Base-by-base conservation (phyloP, 1,284 basidiomycete genomes). In the Microbotryum intermedium region DNA sequence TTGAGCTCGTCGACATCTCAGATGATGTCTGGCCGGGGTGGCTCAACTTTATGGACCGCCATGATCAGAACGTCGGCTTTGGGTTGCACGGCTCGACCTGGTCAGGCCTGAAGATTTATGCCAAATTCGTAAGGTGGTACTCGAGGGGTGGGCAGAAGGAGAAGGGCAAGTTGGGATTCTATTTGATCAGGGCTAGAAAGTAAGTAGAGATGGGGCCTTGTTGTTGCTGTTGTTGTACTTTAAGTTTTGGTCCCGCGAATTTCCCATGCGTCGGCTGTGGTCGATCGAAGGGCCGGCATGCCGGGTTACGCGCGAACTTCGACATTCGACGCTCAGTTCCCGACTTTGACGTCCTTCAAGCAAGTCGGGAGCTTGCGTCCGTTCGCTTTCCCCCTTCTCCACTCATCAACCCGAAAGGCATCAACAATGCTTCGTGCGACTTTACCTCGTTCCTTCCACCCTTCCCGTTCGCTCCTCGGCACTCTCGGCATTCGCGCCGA, bases 401-500 rank as follows among this genome's bases (percentile, higher is more conserved):
- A 39, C 34, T 5, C 34, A 39, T 39, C 34, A 39, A 11, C 34
- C 34, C 34, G 13, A 39, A n/a, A n/a, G n/a, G 34, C 34, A 11
- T 39, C 3, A 39, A 11, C 16, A 6, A 39, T 39, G 34, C 11
- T 39, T 16, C 34, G 34, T 16, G 34, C 16, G 13, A 39, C 34
- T 39, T 16, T 39, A 39, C 34, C 34, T 16, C 34, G 34, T 39
- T 39, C 34, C 13, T 39, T 39, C 34, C 34, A 39, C 48, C 2
- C 48, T 20, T 50, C 28, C 26, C 23, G 18, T 11, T 25, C 7
- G 18, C 13, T 18, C n/a, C 25, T 52, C 18, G 59, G 49, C 5
- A 34, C 20, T 4, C 71, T 88, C 25, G 85, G 85, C 28, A 81
- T 88, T 51, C 80, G 85, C 25, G 82, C 86, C 48, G 90, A 94